Evolutionary conservation across 257 asterid genomes (phyloP).

Genomic region (Lycium ferocissimum): DNA sequence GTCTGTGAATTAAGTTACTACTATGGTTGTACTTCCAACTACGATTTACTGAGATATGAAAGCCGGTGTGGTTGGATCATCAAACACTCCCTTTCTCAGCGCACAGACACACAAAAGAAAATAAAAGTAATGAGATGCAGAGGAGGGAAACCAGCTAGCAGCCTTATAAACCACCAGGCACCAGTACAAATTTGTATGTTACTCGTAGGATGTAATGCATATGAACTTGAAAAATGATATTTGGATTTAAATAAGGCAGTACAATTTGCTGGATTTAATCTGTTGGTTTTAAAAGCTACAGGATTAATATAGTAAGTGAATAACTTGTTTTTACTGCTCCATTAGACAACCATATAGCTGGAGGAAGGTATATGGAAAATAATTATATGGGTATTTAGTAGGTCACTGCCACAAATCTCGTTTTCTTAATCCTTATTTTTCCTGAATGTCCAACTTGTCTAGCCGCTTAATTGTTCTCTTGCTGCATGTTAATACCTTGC

Average conservation of each 20-base stretch:
- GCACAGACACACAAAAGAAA: neutral
- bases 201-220: neutral
- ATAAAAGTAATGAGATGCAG: neutral
- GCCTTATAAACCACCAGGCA: neutral
- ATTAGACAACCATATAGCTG: neutral
- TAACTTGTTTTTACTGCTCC: neutral
- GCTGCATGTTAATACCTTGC: constrained; percentile 5
- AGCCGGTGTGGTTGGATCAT: neutral
- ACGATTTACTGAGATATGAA: neutral
- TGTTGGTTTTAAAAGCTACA: neutral
- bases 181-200: neutral
- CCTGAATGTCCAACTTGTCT: constrained; percentile 7
- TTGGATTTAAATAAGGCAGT: neutral
- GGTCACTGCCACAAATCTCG: neutral
- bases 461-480: neutral
- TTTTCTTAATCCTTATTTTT: neutral
- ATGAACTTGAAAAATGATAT: neutral
- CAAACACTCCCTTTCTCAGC: neutral
- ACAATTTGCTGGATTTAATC: neutral
- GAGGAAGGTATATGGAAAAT: neutral
- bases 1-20: constrained; percentile 1
- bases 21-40: constrained; percentile 8
- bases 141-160: neutral
- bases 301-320: neutral
- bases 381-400: neutral